phyloP scores from a whole-genome alignment of 2,329 filamentous ascomycete species.

The Botrytis elliptica region DNA sequence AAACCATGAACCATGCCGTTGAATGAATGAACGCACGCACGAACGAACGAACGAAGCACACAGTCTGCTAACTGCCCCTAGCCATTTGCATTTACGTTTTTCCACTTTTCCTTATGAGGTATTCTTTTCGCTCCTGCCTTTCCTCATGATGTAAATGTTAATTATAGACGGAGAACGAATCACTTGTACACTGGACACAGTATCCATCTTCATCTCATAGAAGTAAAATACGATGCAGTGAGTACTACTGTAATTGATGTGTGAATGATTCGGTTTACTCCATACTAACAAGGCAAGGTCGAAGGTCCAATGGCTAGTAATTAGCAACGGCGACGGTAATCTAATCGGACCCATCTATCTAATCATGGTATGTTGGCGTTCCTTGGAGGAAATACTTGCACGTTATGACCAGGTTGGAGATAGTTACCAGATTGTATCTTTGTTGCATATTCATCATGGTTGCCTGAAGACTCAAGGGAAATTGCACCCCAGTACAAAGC shows the following conservation, averaged over 20 bases:
- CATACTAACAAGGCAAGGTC: background rate
- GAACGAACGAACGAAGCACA: background rate
- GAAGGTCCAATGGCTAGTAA: constrained; percentile 2
- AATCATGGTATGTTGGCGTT: background rate
- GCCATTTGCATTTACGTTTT: background rate
- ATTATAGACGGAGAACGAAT: background rate
- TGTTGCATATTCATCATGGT: constrained; percentile 5
- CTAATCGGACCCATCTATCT: background rate
- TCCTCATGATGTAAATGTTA: background rate
- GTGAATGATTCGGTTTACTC: background rate
- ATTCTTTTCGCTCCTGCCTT: constrained; percentile 9
- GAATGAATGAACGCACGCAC: background rate
- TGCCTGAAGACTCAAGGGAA: constrained; percentile 15
- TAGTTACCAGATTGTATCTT: background rate
- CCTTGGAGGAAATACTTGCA: background rate
- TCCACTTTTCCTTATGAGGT: constrained; percentile 1
- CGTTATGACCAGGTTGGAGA: background rate
- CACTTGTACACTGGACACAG: background rate
- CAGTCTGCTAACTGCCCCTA: background rate
- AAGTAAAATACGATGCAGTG: background rate
- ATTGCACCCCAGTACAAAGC: background rate
- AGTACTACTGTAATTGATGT: constrained; percentile 1
- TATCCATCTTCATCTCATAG: background rate
- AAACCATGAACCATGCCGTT: constrained; percentile 14
- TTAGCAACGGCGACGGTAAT: background rate